phyloP scores from a whole-genome alignment of 768 basidiomycete genomes.

The Fomitopsis serialis region DNA sequence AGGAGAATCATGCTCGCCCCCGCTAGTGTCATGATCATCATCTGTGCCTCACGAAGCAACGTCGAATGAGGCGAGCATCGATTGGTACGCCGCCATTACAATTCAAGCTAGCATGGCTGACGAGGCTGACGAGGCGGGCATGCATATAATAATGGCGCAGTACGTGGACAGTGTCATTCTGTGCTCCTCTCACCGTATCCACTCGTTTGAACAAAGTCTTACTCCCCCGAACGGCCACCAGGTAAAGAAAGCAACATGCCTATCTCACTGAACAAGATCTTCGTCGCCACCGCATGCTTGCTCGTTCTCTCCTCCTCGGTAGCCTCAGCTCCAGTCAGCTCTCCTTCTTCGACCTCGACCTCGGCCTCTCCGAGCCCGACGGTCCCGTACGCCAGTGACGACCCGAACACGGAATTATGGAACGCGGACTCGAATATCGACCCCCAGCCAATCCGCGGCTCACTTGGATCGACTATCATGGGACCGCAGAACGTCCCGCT shows the following conservation, averaged over 20 bases:
- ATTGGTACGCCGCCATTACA: too few relatives aligned
- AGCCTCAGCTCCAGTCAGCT: neutral
- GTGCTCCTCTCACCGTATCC: too few relatives aligned
- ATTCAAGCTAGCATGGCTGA: too few relatives aligned
- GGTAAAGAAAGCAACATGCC: neutral
- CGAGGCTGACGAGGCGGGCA: too few relatives aligned
- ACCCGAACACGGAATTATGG: constrained; percentile 16
- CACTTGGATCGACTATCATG: constrained; percentile 22
- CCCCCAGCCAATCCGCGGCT: constrained; percentile 32
- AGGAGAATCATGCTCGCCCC: too few relatives aligned
- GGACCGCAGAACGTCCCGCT: constrained; percentile 28
- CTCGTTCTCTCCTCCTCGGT: neutral
- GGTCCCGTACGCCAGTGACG: constrained; percentile 16
- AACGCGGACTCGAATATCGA: constrained; percentile 8
- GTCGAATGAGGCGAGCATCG: too few relatives aligned
- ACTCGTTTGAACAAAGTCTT: too few relatives aligned
- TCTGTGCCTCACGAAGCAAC: too few relatives aligned
- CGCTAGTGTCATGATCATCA: too few relatives aligned
- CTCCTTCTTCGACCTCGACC: constrained; percentile 17
- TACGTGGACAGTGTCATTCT: too few relatives aligned
- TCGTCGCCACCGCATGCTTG: constrained; percentile 1
- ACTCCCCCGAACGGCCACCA: too few relatives aligned
- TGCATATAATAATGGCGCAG: too few relatives aligned
- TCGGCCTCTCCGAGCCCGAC: constrained; percentile 22
- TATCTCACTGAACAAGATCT: constrained; percentile 1